Evolutionary conservation across 768 basidiomycete genomes (phyloP).

Genomic region (Rhodotorula babjevae): DNA sequence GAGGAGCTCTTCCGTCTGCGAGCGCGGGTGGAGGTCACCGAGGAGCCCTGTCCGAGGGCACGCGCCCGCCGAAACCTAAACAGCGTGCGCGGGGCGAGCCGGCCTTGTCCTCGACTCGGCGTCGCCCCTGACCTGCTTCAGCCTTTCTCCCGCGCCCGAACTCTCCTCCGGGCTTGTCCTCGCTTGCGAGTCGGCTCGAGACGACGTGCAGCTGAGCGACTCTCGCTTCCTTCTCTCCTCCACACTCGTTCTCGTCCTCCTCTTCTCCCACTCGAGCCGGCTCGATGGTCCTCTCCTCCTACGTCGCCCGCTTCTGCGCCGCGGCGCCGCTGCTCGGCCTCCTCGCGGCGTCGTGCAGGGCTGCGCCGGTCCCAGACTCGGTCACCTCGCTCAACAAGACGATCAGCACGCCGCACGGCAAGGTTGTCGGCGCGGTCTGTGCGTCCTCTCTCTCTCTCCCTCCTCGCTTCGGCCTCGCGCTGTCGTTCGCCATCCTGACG

Average conservation of each 20-base stretch:
- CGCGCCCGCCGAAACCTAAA: no score
- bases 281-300: not conserved
- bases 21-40: no score
- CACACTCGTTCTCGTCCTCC: not conserved
- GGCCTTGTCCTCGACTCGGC: no score
- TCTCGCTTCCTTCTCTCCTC: not conserved
- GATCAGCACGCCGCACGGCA: constrained; percentile 4
- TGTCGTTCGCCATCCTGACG: not conserved
- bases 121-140: no score
- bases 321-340: not conserved
- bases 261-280: not conserved
- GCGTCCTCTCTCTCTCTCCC: not conserved
- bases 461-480: no score
- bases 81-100: no score
- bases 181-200: not conserved
- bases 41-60: no score
- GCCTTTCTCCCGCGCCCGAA: no score
- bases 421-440: not conserved
- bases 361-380: not conserved
- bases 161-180: not conserved
- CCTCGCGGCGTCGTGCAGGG: not conserved
- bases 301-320: not conserved
- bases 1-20: no score
- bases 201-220: no score
- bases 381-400: not conserved